These are phyloP conservation scores for Micractinium sp. DNA, from an alignment of 139 green algal genomes.

Conservation along the genomic window DNA sequence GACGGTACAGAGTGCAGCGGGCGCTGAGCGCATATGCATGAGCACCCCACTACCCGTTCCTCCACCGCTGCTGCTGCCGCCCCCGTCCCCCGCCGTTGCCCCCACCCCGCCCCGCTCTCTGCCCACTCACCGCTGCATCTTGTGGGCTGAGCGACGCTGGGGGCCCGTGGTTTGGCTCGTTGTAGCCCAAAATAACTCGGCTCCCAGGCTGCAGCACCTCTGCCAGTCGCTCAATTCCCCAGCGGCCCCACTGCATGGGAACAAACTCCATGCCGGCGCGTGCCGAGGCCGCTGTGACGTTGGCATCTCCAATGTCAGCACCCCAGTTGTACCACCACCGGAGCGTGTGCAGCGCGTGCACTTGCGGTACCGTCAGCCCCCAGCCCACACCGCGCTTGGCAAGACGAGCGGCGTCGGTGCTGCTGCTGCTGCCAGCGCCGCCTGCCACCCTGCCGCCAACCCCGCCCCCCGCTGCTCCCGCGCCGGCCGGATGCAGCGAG, in stretches of 20 bases:
- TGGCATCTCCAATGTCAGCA: neutral
- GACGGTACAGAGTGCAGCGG: too few species aligned
- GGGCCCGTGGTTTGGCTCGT: slow-evolving; percentile 34
- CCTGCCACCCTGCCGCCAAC: too few species aligned
- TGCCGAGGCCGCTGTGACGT: neutral
- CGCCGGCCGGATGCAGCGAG: too few species aligned
- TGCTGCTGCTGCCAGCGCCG: too few species aligned
- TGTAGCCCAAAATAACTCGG: slow-evolving; percentile 29
- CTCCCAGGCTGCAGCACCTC: neutral
- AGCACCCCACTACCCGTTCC: neutral
- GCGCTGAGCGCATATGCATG: neutral
- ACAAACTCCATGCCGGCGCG: neutral
- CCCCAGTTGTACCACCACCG: neutral
- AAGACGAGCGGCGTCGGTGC: too few species aligned
- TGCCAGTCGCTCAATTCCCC: neutral
- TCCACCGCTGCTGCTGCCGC: neutral
- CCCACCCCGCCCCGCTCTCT: neutral
- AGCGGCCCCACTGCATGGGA: neutral
- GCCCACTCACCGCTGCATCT: slow-evolving; percentile 22
- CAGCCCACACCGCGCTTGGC: neutral
- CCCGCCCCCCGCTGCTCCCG: too few species aligned
- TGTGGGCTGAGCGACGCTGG: slow-evolving; percentile 21
- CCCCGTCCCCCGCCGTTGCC: neutral
- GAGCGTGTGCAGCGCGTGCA: neutral
- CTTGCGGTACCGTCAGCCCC: neutral